Evolutionary conservation across 768 basidiomycete species (phyloP), one percentile per base, ranked within the genome.

Genomic region (Sarcodon aspratus): DNA sequence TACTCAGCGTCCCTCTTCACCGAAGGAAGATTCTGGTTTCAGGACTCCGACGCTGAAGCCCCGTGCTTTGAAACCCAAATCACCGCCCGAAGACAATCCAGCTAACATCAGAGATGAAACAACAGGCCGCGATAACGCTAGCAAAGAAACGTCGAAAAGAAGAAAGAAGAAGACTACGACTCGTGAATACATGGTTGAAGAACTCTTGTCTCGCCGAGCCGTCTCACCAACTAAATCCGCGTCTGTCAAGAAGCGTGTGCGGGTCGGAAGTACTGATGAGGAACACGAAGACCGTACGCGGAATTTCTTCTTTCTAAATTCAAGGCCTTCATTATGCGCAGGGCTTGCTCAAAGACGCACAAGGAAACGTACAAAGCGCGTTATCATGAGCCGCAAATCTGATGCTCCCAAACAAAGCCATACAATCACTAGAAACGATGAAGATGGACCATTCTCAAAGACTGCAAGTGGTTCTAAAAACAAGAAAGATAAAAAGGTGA

Each of bases 331-430:
- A 35, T 46, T 8, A 46, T 42, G 9, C 17, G 3, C 37, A 89
- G 85, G 85, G 48, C 63, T 85, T 10, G 66, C 71, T 9, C 80
- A 82, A 53, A 75, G 86, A 27, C 75, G 81, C 11, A 76, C 84
- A 52, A 71, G 78, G 42, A 80, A 81, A 60, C 74, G 76, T 47
- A 63, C 63, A 18, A 85, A 78, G 57, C 73, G 73, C 17, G 72
- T 69, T 2, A 78, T 83, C 35, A 68, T 80, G 35, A 59, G 68
- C 32, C 67, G 70, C 6, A 52, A 51, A 32, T 21, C 15, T 12
- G 4, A 9, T 2, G 18, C 34, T 7, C 49, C 37, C 43, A 21
- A 36, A n/a, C 36, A 51, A 6, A 51, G 45, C 34, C 10, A 57
- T 36, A 50, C 57, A 31, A 40, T 50, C 17, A 52, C 50, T 33